A percentile compares a stretch with the other conserved stretches of the same genome.
These are phyloP conservation scores for Myochromella boudieri DNA, from an alignment of 768 basidiomycete species.

Conservation along the genomic window DNA sequence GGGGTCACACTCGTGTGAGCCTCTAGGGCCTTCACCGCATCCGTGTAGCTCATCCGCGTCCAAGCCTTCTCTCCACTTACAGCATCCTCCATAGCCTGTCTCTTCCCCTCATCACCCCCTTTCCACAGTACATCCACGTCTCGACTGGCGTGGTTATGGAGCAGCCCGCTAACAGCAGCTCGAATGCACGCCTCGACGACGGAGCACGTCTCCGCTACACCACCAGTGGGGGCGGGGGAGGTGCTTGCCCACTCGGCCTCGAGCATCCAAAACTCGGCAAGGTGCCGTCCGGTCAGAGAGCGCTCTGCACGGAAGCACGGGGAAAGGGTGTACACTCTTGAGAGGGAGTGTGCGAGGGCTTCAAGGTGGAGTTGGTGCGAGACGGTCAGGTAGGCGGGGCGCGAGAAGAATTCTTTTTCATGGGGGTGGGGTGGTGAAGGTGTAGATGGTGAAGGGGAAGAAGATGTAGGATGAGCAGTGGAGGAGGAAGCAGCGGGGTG, in stretches of 20 bases:
- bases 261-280: conserved; percentile 99
- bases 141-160: conserved; percentile 15
- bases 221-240: too few relatives aligned
- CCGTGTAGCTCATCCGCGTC: conserved; percentile 75
- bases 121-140: conserved; percentile 41
- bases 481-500: conserved; percentile 25
- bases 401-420: conserved; percentile 65
- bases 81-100: conserved; percentile 34
- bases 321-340: conserved; percentile 88
- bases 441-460: conserved; percentile 16
- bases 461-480: neutral
- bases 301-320: conserved; percentile 95
- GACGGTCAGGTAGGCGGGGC: conserved; percentile 84
- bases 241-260: conserved; percentile 84
- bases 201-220: conserved; percentile 42
- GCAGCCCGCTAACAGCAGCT: conserved; percentile 20
- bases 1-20: conserved; percentile 27
- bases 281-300: conserved; percentile 84
- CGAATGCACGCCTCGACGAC: conserved; percentile 37
- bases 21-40: conserved; percentile 65
- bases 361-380: conserved; percentile 97
- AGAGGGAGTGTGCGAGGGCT: conserved; percentile 72
- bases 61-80: conserved; percentile 44
- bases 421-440: conserved; percentile 12
- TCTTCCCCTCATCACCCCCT: conserved; percentile 33